phyloP scores from a whole-genome alignment of 164 flowering plant species.

The Chloranthus sessilifolius region DNA sequence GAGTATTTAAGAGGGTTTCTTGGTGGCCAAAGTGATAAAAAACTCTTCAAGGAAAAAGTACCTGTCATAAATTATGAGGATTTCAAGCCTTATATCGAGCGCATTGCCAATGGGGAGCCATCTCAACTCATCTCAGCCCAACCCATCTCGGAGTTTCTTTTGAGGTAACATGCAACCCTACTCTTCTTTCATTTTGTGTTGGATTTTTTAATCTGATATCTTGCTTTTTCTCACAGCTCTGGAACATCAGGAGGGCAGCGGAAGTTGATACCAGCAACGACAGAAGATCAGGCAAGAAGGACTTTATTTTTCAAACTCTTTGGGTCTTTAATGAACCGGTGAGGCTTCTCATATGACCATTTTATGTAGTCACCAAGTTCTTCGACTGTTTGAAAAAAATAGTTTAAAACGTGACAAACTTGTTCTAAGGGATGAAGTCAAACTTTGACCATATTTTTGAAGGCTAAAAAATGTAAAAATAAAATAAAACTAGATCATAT shows the following conservation, averaged over 20 bases:
- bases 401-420: too few species aligned
- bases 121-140: constrained; percentile 44
- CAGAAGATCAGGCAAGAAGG: constrained; percentile 43
- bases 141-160: constrained; percentile 51
- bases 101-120: constrained; percentile 56
- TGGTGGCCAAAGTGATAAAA: constrained; percentile 21
- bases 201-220: too few species aligned
- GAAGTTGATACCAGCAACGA: constrained; percentile 55
- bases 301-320: constrained; percentile 43
- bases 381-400: too few species aligned
- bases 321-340: constrained; percentile 54
- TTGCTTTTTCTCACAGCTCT: constrained; percentile 30
- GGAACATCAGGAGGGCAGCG: constrained; percentile 68
- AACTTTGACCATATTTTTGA: too few species aligned
- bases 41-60: constrained; percentile 39
- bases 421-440: too few species aligned
- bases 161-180: constrained; percentile 27
- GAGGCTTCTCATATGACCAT: too few species aligned
- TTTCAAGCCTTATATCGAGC: constrained; percentile 49
- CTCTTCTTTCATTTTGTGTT: background rate
- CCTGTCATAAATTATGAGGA: constrained; percentile 62
- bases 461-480: too few species aligned
- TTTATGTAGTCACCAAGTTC: too few species aligned
- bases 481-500: too few species aligned
- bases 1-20: constrained; percentile 44